Percentiles rank a stretch among this genome's conserved stretches.
These are phyloP conservation scores for Kurtzmaniella cleridarum DNA, from an alignment of 805 yeast genomes.

Conservation along the genomic window DNA sequence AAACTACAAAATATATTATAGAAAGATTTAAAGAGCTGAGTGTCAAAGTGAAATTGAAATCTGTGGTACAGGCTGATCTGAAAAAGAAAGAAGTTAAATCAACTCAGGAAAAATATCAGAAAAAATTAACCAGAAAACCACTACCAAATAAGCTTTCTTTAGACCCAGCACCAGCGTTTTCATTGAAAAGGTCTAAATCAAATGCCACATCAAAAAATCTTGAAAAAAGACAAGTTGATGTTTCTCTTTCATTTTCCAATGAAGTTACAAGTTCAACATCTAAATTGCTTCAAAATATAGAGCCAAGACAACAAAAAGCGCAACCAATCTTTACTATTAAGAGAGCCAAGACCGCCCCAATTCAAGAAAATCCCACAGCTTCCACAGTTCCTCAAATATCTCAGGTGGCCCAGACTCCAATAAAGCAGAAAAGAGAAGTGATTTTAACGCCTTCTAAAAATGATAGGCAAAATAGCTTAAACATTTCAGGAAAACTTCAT, in stretches of 20 bases:
- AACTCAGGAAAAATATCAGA: not conserved
- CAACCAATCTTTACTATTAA: too few species aligned
- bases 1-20: constrained; percentile 39
- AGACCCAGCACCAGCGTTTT: constrained; percentile 19
- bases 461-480: too few species aligned
- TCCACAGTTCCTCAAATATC: not conserved
- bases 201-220: constrained; percentile 33
- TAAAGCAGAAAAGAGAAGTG: not conserved
- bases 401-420: constrained; percentile 4
- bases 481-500: too few species aligned
- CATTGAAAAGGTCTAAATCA: constrained; percentile 36
- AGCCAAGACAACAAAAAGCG: too few species aligned
- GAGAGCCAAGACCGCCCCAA: too few species aligned
- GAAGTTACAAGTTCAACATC: not conserved
- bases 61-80: not conserved
- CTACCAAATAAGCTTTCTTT: not conserved
- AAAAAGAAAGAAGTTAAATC: not conserved
- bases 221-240: constrained; percentile 37
- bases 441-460: too few species aligned
- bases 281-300: not conserved
- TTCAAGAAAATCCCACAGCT: not conserved
- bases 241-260: constrained; percentile 15
- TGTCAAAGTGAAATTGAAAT: constrained; percentile 17
- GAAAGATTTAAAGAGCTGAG: constrained; percentile 46
- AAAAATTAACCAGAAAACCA: not conserved